Base-by-base conservation (phyloP, 2,329 filamentous ascomycete species). In the Aspergillus sclerotialis region DNA sequence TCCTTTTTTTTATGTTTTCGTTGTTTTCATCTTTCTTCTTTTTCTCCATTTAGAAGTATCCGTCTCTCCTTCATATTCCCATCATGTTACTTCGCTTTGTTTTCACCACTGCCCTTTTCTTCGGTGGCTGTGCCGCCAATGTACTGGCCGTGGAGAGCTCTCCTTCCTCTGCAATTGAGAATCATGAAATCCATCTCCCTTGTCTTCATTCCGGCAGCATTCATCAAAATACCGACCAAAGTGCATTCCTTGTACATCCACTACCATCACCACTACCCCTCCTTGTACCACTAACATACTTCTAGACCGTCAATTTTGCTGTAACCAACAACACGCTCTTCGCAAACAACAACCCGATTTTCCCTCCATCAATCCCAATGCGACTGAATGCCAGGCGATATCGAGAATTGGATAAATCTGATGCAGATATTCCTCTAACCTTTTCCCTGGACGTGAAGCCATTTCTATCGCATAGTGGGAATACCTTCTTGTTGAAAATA, bases 321-420 rank as follows among this genome's bases (percentile, higher is more conserved):
- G 45, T 55, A 4, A 24, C 46, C 17, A 45, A 58, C 36, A 49
- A 44, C 27, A 44, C 36, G 5, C 46, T 59, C 4, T 47, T 44
- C 19, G 55, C 52, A 38, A 59, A 59, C 38, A 25, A 48, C 9
- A 37, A 56, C 12, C 32, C 39, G 14, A 37, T 59, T 31, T 58
- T 58, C 38, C 56, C 55, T 1, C 39, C 54, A 2, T 31, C 50
- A 4, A 27, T 38, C 5, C 45, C 50, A 12, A 53, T 55, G 50
- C 44, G 47, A 26, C 42, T 58, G 21, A 36, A 50, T 12, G 54
- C 48, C 3, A 34, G 41, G 12, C 50, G 47, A 19, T 44, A 49
- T n/a, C 37, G 42, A 19, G 36, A 41, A 3, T 30, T 36, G 4
- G 38, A 38, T 5, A 36, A 14, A 2, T 37, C 7, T 11, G 7